Base-by-base conservation (phyloP, 2,329 filamentous ascomycete genomes). In the Lachnellula cervina region DNA sequence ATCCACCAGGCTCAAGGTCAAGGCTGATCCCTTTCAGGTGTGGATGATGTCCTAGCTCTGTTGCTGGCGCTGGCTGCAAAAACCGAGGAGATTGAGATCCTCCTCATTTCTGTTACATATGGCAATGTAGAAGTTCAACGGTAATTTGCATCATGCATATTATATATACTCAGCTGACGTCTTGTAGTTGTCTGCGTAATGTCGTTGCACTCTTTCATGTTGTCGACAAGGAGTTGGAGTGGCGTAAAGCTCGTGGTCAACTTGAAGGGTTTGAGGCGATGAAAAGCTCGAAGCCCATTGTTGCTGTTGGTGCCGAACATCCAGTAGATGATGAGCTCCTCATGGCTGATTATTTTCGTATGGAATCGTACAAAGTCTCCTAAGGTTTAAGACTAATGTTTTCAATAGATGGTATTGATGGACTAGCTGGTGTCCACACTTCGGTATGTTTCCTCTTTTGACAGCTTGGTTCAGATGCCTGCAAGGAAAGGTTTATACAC, bases 11-110 rank as follows among this genome's bases (percentile, higher is more conserved):
- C 21, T 25, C 52, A 21, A 17, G 21, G 16, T 54, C 21, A 19
- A 42, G 17, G 25, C 54, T 61, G 40, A 59, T 56, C 48, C 55
- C 62, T 44, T 40, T 34, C n/a, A 83, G 91, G 93, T 60, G 88
- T 94, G 64, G 94, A 99, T 74, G 94, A 99, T 79, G 80, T 94
- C 52, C 79, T 97, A 59, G 93, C 91, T 46, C 81, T 97, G 71
- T 79, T 99, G 35, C 79, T 97, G 50, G 92, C 94, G 4, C 82
- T 97, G 58, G 88, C 90, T 52, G 86, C 90, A 35, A 84, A 82
- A 23, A 81, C 88, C 0, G 88, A 96, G 64, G 93, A 97, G 68
- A 78, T 97, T 21, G 90, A 97, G 70, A 77, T 97, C 37, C 73
- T 89, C 47, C 80, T 97, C 72, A 79, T 99, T 55, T 96, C 91